A percentile compares a stretch with the other conserved stretches of the same genome.
Conservation (phyloP, 1,139 yeast genomes). For the Scheffersomyces insectosa region DNA sequence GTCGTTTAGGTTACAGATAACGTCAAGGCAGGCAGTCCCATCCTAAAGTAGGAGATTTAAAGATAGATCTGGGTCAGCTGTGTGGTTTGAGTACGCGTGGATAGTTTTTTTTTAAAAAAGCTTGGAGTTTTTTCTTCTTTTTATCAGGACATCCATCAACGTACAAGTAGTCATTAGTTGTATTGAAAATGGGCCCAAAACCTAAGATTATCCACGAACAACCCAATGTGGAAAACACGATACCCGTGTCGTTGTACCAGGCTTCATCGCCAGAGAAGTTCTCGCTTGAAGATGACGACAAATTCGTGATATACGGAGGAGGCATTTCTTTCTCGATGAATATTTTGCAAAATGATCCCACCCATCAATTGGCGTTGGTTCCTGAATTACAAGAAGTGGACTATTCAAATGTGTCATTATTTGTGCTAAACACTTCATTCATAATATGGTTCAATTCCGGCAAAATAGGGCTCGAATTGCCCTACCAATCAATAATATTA, state of each 20-base stretch:
- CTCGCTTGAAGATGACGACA: conserved; percentile 41
- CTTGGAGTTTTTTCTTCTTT: too few relatives aligned
- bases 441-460: conserved; percentile 35
- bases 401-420: conserved; percentile 24
- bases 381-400: conserved; percentile 11
- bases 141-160: too few relatives aligned
- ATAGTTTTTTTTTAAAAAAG: too few relatives aligned
- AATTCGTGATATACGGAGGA: conserved; percentile 44
- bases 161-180: too few relatives aligned
- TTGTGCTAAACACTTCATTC: conserved; percentile 40
- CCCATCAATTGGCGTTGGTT: conserved; percentile 11
- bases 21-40: too few relatives aligned
- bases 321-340: conserved; percentile 21
- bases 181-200: conserved; percentile 2
- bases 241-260: conserved; percentile 33
- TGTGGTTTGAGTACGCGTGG: too few relatives aligned
- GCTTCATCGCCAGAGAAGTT: conserved; percentile 43
- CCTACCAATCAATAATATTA: conserved; percentile 39
- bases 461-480: conserved; percentile 38
- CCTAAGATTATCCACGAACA: conserved; percentile 27
- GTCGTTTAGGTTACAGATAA: too few relatives aligned
- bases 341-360: conserved; percentile 18
- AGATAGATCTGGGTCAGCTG: too few relatives aligned
- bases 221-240: conserved; percentile 47
- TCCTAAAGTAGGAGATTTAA: too few relatives aligned